Evolutionary conservation across 1,284 basidiomycete species (phyloP).

Genomic region (Sporisorium exsertum): DNA sequence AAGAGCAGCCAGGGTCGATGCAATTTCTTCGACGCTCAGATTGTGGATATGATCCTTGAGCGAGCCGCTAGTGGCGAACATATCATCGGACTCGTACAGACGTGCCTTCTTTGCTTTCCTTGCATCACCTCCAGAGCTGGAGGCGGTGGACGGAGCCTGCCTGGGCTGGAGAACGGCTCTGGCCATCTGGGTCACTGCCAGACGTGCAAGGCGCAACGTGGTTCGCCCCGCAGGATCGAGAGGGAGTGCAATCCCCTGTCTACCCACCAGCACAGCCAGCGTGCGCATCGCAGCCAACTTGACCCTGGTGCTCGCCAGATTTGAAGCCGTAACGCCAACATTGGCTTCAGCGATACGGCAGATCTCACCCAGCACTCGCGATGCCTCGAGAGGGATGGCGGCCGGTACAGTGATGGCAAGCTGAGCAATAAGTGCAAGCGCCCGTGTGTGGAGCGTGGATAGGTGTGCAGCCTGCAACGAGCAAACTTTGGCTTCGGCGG

Average conservation of each 20-base stretch:
- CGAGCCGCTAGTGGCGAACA: constrained; percentile 23
- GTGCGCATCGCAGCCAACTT: constrained; percentile 41
- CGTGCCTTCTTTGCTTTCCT: constrained; percentile 46
- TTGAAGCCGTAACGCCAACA: not conserved
- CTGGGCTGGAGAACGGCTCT: constrained; percentile 21
- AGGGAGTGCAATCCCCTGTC: constrained; percentile 28
- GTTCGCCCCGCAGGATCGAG: constrained; percentile 48
- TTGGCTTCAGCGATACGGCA: constrained; percentile 41
- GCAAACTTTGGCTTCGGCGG: constrained; percentile 41
- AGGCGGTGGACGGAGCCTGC: not conserved
- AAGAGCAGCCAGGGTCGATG: constrained; percentile 29
- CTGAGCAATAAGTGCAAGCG: constrained; percentile 41
- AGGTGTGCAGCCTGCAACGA: constrained; percentile 35
- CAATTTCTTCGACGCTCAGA: constrained; percentile 27
- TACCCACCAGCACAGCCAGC: constrained; percentile 33
- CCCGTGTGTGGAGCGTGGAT: constrained; percentile 29
- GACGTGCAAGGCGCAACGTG: constrained; percentile 49
- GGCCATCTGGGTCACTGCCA: constrained; percentile 27
- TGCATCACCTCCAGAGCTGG: constrained; percentile 11
- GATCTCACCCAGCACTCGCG: constrained; percentile 31
- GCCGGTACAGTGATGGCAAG: constrained; percentile 27
- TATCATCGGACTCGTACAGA: constrained; percentile 55
- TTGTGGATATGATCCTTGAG: constrained; percentile 44
- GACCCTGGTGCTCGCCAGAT: constrained; percentile 11
- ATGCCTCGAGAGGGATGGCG: constrained; percentile 28